Conservation (phyloP, 495 filamentous ascomycete genomes). For the Collariella sp. region DNA sequence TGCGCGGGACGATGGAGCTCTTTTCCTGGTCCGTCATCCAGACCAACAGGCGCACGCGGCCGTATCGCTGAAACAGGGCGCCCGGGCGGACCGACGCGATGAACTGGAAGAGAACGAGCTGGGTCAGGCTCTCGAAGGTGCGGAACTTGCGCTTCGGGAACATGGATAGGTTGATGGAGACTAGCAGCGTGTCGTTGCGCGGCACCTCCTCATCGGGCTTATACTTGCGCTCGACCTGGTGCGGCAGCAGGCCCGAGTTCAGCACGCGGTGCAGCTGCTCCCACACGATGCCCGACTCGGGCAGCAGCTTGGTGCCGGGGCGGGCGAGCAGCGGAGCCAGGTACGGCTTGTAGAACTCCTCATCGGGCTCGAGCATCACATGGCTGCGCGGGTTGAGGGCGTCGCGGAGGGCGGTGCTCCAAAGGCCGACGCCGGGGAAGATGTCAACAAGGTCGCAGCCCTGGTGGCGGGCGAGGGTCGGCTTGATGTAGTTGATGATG, state of each 20-base stretch:
- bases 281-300: slow-evolving; percentile 42
- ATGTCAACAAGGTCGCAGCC: slow-evolving; percentile 79
- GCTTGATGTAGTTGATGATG: slow-evolving; percentile 29
- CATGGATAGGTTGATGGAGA: slow-evolving; percentile 50
- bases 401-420: slow-evolving; percentile 67
- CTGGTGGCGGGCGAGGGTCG: slow-evolving; percentile 49
- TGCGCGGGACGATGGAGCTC: slow-evolving; percentile 44
- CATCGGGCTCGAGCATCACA: slow-evolving; percentile 64
- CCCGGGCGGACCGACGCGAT: slow-evolving; percentile 34
- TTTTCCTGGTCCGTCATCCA: slow-evolving; percentile 49
- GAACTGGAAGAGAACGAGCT: slow-evolving; percentile 42
- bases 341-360: slow-evolving; percentile 43
- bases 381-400: slow-evolving; percentile 67
- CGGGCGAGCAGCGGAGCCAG: slow-evolving; percentile 54
- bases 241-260: slow-evolving; percentile 38
- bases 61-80: slow-evolving; percentile 49
- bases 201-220: slow-evolving; percentile 23
- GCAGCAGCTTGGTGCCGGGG: slow-evolving; percentile 45
- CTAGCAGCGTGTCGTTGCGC: slow-evolving; percentile 58
- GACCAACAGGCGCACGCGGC: slow-evolving; percentile 63
- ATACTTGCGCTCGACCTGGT: slow-evolving; percentile 31
- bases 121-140: slow-evolving; percentile 32
- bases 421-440: slow-evolving; percentile 66
- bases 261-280: slow-evolving; percentile 43
- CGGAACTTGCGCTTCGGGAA: slow-evolving; percentile 30